Conservation (phyloP, 805 yeast genomes). For the Phaffomyces thermotolerans region DNA sequence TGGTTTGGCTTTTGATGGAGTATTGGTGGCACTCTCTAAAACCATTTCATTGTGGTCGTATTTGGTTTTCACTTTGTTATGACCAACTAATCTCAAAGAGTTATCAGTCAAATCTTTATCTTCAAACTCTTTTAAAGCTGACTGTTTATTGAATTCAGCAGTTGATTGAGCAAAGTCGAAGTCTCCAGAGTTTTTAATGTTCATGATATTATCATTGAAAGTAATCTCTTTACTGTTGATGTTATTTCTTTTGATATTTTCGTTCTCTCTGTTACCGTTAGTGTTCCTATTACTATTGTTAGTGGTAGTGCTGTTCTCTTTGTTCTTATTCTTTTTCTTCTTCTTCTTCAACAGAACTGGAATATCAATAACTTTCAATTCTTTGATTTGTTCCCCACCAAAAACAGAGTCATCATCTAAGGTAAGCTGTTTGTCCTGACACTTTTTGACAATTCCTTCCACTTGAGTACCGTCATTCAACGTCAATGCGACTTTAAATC, state of each 20-base stretch:
- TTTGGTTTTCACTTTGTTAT: slow-evolving; percentile 50
- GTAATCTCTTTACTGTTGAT: slow-evolving; percentile 6
- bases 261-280: slow-evolving; percentile 6
- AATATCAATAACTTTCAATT: slow-evolving; percentile 49
- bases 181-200: slow-evolving; percentile 47
- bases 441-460: slow-evolving; percentile 35
- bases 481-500: slow-evolving; percentile 38
- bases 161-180: slow-evolving; percentile 83
- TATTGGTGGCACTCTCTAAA: background rate
- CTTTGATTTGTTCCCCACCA: slow-evolving; percentile 38
- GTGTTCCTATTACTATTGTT: slow-evolving; percentile 1
- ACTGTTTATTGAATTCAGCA: slow-evolving; percentile 71
- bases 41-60: slow-evolving; percentile 60
- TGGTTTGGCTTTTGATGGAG: background rate
- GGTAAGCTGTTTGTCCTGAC: slow-evolving; percentile 31
- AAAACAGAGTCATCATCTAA: slow-evolving; percentile 31
- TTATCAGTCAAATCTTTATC: slow-evolving; percentile 55
- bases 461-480: slow-evolving; percentile 32
- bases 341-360: slow-evolving; percentile 29
- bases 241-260: background rate
- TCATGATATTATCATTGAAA: slow-evolving; percentile 45
- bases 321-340: slow-evolving; percentile 12
- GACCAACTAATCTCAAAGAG: slow-evolving; percentile 62
- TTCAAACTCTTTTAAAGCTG: slow-evolving; percentile 72
- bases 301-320: slow-evolving; percentile 4